phyloP scores from a whole-genome alignment of 352 stramenopile species.

The Phytophthora cryptogea region DNA sequence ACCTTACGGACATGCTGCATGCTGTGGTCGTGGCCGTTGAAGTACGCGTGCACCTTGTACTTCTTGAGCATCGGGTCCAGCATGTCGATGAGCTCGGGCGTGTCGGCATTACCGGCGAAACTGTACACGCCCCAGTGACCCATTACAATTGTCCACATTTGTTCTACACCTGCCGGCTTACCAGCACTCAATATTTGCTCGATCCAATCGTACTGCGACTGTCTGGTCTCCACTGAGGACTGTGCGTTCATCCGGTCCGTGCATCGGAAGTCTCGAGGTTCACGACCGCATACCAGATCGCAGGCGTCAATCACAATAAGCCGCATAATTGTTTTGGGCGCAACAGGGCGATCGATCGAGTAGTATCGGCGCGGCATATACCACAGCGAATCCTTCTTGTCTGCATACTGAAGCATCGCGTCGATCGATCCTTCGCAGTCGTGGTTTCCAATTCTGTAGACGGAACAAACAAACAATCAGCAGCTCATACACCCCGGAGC shows the following conservation, averaged over 20 bases:
- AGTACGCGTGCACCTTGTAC: constrained; percentile 87
- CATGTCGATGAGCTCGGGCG: constrained; percentile 69
- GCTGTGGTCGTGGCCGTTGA: constrained; percentile 87
- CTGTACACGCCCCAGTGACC: constrained; percentile 88
- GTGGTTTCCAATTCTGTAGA: constrained; percentile 81
- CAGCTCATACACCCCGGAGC: not conserved
- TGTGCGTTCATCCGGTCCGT: constrained; percentile 80
- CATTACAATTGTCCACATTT: constrained; percentile 87
- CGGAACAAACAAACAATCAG: not conserved
- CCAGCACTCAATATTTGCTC: constrained; percentile 58
- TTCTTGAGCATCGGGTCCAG: constrained; percentile 79
- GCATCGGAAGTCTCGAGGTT: constrained; percentile 79
- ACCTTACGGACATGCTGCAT: constrained; percentile 79
- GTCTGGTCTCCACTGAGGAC: constrained; percentile 57
- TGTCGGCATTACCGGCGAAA: constrained; percentile 83
- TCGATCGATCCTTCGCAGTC: constrained; percentile 86
- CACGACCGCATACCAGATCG: constrained; percentile 81
- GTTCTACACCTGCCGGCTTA: constrained; percentile 67
- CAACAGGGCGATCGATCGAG: constrained; percentile 73
- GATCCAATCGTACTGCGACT: constrained; percentile 82
- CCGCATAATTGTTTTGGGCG: constrained; percentile 78
- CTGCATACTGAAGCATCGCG: constrained; percentile 81
- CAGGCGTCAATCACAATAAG: constrained; percentile 83
- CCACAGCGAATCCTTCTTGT: constrained; percentile 72
- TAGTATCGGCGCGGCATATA: constrained; percentile 85